Evolutionary conservation across 2,329 filamentous ascomycete species (phyloP), one percentile per base, ranked within the genome.

Genomic region (Colletotrichum sp.): DNA sequence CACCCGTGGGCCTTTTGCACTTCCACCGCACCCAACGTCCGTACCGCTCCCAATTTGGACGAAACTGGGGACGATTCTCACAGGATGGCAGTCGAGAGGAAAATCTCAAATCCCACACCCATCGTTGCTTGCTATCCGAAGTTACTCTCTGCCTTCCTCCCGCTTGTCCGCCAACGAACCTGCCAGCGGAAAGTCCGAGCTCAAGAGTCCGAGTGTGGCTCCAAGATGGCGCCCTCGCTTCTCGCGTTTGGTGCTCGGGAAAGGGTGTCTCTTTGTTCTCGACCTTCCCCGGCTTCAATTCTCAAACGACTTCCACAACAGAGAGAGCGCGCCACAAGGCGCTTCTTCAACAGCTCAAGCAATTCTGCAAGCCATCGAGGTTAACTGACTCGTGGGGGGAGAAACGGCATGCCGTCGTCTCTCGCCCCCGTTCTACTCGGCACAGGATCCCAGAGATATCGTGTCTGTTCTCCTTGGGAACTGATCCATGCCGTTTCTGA

Each of bases 301-400:
- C 73, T 76, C 55, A 76, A 76, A 76, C 73, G 67, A 34, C n/a
- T 32, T 64, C 32, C 32, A 36, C 16, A 55, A 57, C 21, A 34
- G 39, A 59, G 55, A 36, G 63, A 57, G 52, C 21, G 57, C 52
- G 63, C 73, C 69, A 68, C 73, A 28, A 30, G 39, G 71, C n/a
- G 39, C 15, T 76, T 34, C 57, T 68, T 49, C 73, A 62, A 72
- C 55, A 72, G 63, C 73, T 49, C 32, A 64, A 59, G 67, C 73
- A 72, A 18, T 26, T 26, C 32, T 36, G 49, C 32, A 28, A n/a
- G 59, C 21, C 26, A 66, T 39, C 16, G 21, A 28, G 30, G 9
- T 30, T 13, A 5, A 70, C 30, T 70, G 71, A 70, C 71, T 73
- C 44, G 44, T 52, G n/a, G 44, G 44, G 66, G 30, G 32, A 18